Conservation (phyloP, 257 asterid genomes). For the Marsdenia floribunda region DNA sequence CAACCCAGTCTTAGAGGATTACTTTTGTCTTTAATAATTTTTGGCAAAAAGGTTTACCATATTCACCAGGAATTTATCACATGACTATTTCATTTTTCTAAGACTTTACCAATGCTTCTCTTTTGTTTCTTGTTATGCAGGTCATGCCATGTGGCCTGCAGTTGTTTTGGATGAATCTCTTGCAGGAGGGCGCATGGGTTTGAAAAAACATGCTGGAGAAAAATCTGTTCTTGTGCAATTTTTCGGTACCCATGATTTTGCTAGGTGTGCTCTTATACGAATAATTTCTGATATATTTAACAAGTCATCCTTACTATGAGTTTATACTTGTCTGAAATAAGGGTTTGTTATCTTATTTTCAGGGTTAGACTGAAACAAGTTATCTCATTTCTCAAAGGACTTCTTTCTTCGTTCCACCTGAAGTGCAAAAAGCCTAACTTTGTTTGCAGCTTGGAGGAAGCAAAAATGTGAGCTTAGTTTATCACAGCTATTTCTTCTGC, state of each 20-base stretch:
- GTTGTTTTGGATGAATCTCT: constrained; percentile 78
- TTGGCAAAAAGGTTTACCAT: background rate
- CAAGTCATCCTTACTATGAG: background rate
- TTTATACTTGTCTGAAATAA: constrained; percentile 11
- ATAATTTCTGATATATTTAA: background rate
- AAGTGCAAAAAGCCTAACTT: constrained; percentile 88
- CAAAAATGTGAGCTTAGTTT: constrained; percentile 64
- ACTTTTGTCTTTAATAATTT: background rate
- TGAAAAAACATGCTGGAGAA: constrained; percentile 66
- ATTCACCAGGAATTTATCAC: background rate
- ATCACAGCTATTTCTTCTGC: constrained; percentile 4
- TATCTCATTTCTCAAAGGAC: constrained; percentile 80
- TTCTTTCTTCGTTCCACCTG: constrained; percentile 74
- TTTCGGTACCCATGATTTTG: constrained; percentile 98
- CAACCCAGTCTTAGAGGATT: no score
- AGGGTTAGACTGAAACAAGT: constrained; percentile 81
- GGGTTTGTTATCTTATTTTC: constrained; percentile 22
- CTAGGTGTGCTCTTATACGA: constrained; percentile 51
- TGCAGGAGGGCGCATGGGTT: constrained; percentile 58
- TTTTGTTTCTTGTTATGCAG: constrained; percentile 35
- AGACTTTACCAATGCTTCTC: background rate
- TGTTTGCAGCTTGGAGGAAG: constrained; percentile 77
- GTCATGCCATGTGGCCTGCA: constrained; percentile 99
- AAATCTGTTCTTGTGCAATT: constrained; percentile 86
- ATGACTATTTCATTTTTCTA: background rate